Evolutionary conservation across 2,329 filamentous ascomycete species (phyloP).

Genomic region (Ophiobolus disseminans): DNA sequence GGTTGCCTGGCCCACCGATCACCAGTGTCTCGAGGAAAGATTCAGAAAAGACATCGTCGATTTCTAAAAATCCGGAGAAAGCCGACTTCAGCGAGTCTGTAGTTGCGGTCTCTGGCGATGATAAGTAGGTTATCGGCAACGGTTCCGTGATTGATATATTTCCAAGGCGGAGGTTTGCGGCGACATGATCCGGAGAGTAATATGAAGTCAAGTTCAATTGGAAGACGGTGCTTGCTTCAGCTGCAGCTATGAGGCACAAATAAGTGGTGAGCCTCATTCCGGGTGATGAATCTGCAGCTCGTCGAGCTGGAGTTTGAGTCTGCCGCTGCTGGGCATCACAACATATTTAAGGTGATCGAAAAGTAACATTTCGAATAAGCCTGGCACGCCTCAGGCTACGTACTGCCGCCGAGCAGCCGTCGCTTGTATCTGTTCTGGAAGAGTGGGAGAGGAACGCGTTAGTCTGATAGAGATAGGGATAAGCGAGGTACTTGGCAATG

Average conservation of each 20-base stretch:
- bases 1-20: slow-evolving; percentile 4
- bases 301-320: neutral
- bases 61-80: slow-evolving; percentile 1
- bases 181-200: slow-evolving; percentile 4
- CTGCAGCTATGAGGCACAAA: neutral
- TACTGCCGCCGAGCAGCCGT: neutral
- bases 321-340: neutral
- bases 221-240: slow-evolving; percentile 2
- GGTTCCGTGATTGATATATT: slow-evolving; percentile 1
- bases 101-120: neutral
- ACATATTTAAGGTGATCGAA: neutral
- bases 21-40: slow-evolving; percentile 10
- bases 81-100: slow-evolving; percentile 1
- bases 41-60: slow-evolving; percentile 16
- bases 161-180: slow-evolving; percentile 1
- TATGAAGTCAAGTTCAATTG: slow-evolving; percentile 11
- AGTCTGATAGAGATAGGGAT: slow-evolving; percentile 2
- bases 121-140: slow-evolving; percentile 8
- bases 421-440: neutral
- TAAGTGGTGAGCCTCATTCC: slow-evolving; percentile 2
- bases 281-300: neutral
- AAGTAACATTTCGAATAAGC: neutral
- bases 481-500: slow-evolving; percentile 14
- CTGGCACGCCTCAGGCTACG: neutral
- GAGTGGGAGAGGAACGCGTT: slow-evolving; percentile 9